These are phyloP conservation scores for Cryptomeria japonica DNA, from an alignment of 75 land plant genomes.

Conservation along the genomic window DNA sequence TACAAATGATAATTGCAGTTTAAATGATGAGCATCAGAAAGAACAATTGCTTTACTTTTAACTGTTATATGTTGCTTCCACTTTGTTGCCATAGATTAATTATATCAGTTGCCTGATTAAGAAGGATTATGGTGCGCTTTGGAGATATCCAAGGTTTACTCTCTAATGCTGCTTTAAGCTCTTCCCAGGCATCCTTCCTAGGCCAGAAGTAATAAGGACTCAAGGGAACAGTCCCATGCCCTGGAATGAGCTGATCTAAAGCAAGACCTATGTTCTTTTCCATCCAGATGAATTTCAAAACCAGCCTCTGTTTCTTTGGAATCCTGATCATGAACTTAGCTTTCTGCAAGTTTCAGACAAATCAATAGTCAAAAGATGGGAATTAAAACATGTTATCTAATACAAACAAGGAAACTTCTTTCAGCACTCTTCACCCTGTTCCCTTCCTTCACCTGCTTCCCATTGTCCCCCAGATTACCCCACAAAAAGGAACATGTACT, in stretches of 20 bases:
- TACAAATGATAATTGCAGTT: not conserved
- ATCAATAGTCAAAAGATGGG: not conserved
- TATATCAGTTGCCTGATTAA: conserved; percentile 97
- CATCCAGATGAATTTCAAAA: conserved; percentile 89
- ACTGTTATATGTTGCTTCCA: conserved; percentile 47
- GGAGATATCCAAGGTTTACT: conserved; percentile 97
- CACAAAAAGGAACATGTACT: not conserved
- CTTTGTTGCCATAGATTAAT: conserved; percentile 98
- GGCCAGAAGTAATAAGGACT: conserved; percentile 99
- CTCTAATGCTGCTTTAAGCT: conserved; percentile 82
- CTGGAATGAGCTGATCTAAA: conserved; percentile 84
- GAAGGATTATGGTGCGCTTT: conserved; percentile 83
- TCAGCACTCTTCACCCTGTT: not conserved
- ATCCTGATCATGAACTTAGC: conserved; percentile 58
- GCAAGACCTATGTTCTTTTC: conserved; percentile 96
- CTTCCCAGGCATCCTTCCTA: conserved; percentile 98
- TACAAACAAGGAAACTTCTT: not conserved
- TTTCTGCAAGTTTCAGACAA: conserved; percentile 42
- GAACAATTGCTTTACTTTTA: not conserved
- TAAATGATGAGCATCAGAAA: not conserved
- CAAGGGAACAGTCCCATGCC: conserved; percentile 87
- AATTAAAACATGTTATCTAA: not conserved
- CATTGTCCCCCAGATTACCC: not conserved
- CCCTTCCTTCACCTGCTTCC: not conserved
- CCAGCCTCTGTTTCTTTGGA: conserved; percentile 67